Evolutionary conservation across 805 yeast genomes (phyloP).

Genomic region (Metschnikowia lunata): DNA sequence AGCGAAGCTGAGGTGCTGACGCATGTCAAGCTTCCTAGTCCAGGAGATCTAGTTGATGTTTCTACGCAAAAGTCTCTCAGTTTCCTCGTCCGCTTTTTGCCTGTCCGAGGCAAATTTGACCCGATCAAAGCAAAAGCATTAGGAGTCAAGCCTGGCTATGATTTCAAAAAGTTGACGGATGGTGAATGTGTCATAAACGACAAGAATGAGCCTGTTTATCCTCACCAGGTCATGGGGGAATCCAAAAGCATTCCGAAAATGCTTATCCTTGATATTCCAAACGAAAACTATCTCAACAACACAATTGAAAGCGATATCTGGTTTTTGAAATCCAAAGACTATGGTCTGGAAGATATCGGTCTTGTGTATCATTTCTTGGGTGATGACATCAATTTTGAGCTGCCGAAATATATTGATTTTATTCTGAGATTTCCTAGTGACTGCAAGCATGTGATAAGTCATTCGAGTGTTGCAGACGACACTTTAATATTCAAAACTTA

Average conservation of each 20-base stretch:
- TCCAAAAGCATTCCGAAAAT: slow-evolving; percentile 55
- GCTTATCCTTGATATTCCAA: slow-evolving; percentile 72
- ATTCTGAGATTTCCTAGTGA: slow-evolving; percentile 49
- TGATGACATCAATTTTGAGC: slow-evolving; percentile 46
- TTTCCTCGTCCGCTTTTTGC: slow-evolving; percentile 63
- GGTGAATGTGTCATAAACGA: slow-evolving; percentile 56
- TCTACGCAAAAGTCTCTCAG: slow-evolving; percentile 48
- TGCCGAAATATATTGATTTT: slow-evolving; percentile 44
- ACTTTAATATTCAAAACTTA: slow-evolving; percentile 54
- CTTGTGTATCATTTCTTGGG: slow-evolving; percentile 76
- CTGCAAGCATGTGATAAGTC: slow-evolving; percentile 68
- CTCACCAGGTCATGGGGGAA: slow-evolving; percentile 71
- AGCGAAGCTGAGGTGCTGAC: slow-evolving; percentile 36
- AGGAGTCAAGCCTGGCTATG: slow-evolving; percentile 64
- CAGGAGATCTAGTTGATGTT: slow-evolving; percentile 21
- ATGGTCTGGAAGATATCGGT: slow-evolving; percentile 38
- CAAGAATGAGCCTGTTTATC: slow-evolving; percentile 54
- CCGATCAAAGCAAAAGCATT: slow-evolving; percentile 59
- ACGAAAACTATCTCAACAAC: slow-evolving; percentile 35
- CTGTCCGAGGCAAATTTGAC: slow-evolving; percentile 74
- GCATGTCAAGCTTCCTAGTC: slow-evolving; percentile 31
- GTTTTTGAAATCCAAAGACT: slow-evolving; percentile 28
- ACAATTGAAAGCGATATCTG: slow-evolving; percentile 25
- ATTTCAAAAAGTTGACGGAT: slow-evolving; percentile 53
- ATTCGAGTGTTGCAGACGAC: slow-evolving; percentile 59